phyloP scores from a whole-genome alignment of 2,329 filamentous ascomycete genomes.

The Colletotrichum australisinense region DNA sequence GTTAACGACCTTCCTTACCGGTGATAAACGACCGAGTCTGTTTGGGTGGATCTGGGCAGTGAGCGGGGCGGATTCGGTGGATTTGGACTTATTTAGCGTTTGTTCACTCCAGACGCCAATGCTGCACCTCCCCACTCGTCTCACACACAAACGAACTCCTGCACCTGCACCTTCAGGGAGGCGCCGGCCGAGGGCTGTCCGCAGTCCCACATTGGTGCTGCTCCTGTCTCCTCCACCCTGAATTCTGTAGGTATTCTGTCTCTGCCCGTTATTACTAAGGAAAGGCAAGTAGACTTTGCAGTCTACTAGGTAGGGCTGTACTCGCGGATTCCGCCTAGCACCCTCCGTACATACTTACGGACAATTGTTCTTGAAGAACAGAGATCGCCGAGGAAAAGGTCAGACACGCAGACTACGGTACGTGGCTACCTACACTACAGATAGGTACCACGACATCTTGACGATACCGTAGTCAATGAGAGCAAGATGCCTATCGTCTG shows the following conservation, averaged over 20 bases:
- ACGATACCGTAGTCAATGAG: background rate
- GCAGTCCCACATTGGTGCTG: background rate
- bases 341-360: background rate
- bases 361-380: background rate
- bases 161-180: slow-evolving; percentile 13
- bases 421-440: too few species aligned
- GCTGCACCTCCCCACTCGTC: slow-evolving; percentile 16
- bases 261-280: background rate
- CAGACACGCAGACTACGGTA: too few species aligned
- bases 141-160: slow-evolving; percentile 25
- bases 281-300: too few species aligned
- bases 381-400: background rate
- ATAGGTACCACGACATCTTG: too few species aligned
- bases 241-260: background rate
- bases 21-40: background rate
- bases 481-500: background rate
- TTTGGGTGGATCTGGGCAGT: background rate
- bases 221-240: background rate
- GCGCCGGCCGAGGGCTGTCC: background rate
- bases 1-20: background rate
- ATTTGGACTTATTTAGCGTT: background rate
- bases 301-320: too few species aligned
- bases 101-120: slow-evolving; percentile 22
- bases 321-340: background rate
- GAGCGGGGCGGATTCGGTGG: background rate